A percentile compares a stretch with the other conserved stretches of the same genome.
These are phyloP conservation scores for Panaeolus cyanescens DNA, from an alignment of 768 basidiomycete species.

Conservation along the genomic window DNA sequence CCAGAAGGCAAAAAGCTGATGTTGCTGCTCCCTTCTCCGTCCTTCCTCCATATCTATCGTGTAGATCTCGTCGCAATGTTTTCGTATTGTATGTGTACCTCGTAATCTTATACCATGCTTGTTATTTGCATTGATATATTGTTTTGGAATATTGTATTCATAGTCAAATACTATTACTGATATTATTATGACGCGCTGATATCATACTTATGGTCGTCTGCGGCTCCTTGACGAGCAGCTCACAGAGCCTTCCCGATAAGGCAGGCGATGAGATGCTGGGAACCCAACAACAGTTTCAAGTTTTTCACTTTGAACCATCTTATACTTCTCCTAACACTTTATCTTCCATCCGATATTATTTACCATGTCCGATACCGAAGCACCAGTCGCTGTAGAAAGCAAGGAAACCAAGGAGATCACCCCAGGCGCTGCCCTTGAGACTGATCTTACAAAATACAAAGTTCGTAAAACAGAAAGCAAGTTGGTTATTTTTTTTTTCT, in stretches of 20 bases:
- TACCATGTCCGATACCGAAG: slow-evolving; percentile 65
- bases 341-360: slow-evolving; percentile 12
- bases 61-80: neutral
- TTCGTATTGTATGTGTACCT: slow-evolving; percentile 1
- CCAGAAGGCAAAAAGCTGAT: slow-evolving; percentile 35
- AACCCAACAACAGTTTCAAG: slow-evolving; percentile 1
- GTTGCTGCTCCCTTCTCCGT: neutral
- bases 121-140: neutral
- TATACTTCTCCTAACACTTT: slow-evolving; percentile 11
- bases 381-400: slow-evolving; percentile 36
- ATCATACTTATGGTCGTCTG: neutral
- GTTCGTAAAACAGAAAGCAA: slow-evolving; percentile 35
- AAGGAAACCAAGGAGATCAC: slow-evolving; percentile 40
- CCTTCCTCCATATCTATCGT: slow-evolving; percentile 1
- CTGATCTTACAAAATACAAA: slow-evolving; percentile 88
- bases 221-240: slow-evolving; percentile 1
- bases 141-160: neutral
- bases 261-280: slow-evolving; percentile 1
- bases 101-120: neutral
- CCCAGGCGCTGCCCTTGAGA: slow-evolving; percentile 57
- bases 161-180: neutral
- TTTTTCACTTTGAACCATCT: slow-evolving; percentile 5
- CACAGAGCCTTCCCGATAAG: slow-evolving; percentile 17
- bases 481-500: slow-evolving; percentile 16
- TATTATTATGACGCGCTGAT: neutral